Conservation (phyloP, 768 basidiomycete species). For the Hericium alpestre region DNA sequence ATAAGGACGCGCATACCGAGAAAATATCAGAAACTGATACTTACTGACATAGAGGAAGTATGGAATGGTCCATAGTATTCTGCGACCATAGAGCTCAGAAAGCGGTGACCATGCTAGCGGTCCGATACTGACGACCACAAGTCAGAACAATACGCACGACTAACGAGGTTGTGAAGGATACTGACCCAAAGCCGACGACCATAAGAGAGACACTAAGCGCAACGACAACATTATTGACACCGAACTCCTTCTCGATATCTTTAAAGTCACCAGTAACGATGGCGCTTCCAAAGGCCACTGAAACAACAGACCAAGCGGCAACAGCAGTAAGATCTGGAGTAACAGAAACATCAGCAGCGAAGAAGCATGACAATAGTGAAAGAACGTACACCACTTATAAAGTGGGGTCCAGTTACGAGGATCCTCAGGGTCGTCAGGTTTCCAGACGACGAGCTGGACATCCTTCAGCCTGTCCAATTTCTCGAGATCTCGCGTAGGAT, state of each 20-base stretch:
- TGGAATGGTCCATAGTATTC: constrained; percentile 27
- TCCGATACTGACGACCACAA: constrained; percentile 7
- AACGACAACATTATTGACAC: constrained; percentile 23
- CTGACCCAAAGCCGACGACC: constrained; percentile 27
- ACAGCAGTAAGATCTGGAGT: constrained; percentile 21
- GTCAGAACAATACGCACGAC: constrained; percentile 14
- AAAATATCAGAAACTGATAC: constrained; percentile 1
- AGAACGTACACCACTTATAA: constrained; percentile 24
- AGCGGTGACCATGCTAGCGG: constrained; percentile 19
- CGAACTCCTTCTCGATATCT: constrained; percentile 23
- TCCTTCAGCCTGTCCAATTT: constrained; percentile 23
- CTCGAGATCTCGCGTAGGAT: constrained; percentile 22
- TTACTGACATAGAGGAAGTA: constrained; percentile 27
- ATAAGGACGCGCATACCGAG: not conserved
- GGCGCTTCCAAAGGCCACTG: constrained; percentile 27
- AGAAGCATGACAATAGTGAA: not conserved
- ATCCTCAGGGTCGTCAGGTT: constrained; percentile 28
- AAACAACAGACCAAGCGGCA: constrained; percentile 22
- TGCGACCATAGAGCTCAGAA: constrained; percentile 30
- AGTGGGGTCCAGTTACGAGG: constrained; percentile 26
- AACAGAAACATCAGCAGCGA: not conserved
- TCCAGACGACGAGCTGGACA: constrained; percentile 27
- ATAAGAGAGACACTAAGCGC: constrained; percentile 26
- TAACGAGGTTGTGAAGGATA: constrained; percentile 14
- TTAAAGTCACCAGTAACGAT: constrained; percentile 28